Evolutionary conservation across 352 stramenopile genomes (phyloP), one percentile per base, ranked within the genome.

Genomic region (Phytophthora pini): DNA sequence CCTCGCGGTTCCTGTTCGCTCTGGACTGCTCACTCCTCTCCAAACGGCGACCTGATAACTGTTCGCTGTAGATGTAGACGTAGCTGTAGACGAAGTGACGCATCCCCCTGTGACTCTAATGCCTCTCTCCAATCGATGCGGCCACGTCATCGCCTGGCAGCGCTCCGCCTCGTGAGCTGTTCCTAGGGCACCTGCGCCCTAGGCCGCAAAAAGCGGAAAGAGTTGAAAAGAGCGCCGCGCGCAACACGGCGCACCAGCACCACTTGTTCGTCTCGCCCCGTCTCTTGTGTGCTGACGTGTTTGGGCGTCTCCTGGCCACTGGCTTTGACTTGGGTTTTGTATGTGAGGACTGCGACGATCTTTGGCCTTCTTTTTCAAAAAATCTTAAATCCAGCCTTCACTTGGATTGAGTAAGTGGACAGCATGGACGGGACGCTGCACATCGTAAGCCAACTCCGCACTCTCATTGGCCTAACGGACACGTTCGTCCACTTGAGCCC

Each of bases 141-240:
- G 11, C 17, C 38, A 3, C 9, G 15, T 15, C 43, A 10, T n/a
- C 27, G 29, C 8, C 27, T 10, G 29, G 29, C 27, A 53, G 27
- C 51, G 40, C 50, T 36, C 27, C 48, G 31, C 26, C 12, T n/a
- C 29, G 15, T 27, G 8, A 36, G 34, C 40, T 63, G 32, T 54
- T 54, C 45, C 55, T 36, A 40, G 5, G 22, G 24, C 74, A 69
- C 79, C 40, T 88, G 76, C 68, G 75, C 67, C 31, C 32, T 84
- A 56, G 57, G 43, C 64, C 64, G 77, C 79, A 88, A 88, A 86
- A 87, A 84, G 67, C 70, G 77, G 72, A 90, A 90, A 90, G 78
- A 87, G 77, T 71, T 39, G 34, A 41, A 74, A 56, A 70, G 40
- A 60, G 71, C 61, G 68, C 65, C 56, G 75, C 67, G 58, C 53